These are phyloP conservation scores for Simmondsia chinensis DNA, from an alignment of 148 eudicot genomes.

Conservation along the genomic window DNA sequence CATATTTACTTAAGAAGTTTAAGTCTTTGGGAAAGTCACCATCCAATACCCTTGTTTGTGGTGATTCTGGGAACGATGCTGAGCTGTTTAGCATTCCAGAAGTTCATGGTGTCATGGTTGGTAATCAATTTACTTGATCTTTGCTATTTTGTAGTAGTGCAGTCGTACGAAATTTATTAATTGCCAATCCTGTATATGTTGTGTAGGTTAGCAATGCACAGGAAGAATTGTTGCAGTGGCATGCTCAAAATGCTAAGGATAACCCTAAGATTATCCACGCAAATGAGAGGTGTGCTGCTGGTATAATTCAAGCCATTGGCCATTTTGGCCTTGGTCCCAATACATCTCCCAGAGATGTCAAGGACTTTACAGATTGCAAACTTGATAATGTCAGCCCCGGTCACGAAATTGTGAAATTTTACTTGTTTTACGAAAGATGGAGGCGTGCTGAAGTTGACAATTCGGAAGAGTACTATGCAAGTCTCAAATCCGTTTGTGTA, in stretches of 20 bases:
- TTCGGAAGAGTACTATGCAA: conserved; percentile 28
- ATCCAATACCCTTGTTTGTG: conserved; percentile 55
- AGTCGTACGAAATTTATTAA: conserved; percentile 3
- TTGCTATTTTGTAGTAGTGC: background rate
- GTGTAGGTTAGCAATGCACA: conserved; percentile 68
- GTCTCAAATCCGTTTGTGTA: conserved; percentile 40
- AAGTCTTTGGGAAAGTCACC: conserved; percentile 44
- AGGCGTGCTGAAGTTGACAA: conserved; percentile 53
- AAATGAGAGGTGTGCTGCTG: conserved; percentile 68
- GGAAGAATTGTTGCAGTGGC: conserved; percentile 66
- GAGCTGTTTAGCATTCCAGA: conserved; percentile 66
- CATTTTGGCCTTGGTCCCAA: conserved; percentile 54
- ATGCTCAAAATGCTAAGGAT: conserved; percentile 54
- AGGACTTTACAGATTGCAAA: conserved; percentile 22
- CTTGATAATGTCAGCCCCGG: conserved; percentile 37
- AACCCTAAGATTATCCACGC: conserved; percentile 60
- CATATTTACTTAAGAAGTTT: conserved; percentile 56
- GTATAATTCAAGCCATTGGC: conserved; percentile 68
- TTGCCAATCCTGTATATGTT: conserved; percentile 5
- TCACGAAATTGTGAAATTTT: conserved; percentile 51
- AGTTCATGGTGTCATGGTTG: conserved; percentile 72
- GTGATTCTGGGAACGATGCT: conserved; percentile 77
- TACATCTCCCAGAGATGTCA: conserved; percentile 49
- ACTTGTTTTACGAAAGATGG: conserved; percentile 52
- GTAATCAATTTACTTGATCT: conserved; percentile 14